These are phyloP conservation scores for Phaeosphaeria sp. DNA, from an alignment of 2,329 filamentous ascomycete species.

Conservation along the genomic window DNA sequence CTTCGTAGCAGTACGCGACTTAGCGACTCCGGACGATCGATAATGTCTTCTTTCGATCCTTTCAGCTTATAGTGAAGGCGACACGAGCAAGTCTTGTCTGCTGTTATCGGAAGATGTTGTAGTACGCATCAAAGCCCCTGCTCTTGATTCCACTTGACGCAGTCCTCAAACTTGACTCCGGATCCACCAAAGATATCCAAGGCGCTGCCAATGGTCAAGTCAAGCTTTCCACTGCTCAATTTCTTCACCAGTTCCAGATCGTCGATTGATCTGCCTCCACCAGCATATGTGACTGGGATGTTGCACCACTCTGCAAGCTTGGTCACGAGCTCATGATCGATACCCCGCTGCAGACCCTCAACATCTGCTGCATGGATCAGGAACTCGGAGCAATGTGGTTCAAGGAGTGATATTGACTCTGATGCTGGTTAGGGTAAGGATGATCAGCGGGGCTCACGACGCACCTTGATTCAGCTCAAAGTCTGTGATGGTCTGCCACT, in stretches of 20 bases:
- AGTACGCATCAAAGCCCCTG: constrained; percentile 17
- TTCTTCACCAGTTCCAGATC: constrained; percentile 83
- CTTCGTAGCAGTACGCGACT: no score
- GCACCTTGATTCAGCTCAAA: constrained; percentile 90
- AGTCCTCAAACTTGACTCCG: constrained; percentile 87
- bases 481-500: constrained; percentile 97
- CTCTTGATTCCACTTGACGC: constrained; percentile 79
- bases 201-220: constrained; percentile 95
- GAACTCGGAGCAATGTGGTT: constrained; percentile 95
- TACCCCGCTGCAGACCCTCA: constrained; percentile 88
- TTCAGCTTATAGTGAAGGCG: no score
- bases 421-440: background rate
- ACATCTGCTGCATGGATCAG: constrained; percentile 97
- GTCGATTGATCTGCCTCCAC: constrained; percentile 81
- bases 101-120: no score
- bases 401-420: constrained; percentile 82
- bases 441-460: constrained; percentile 9
- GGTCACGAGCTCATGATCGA: constrained; percentile 83
- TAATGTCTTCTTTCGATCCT: no score
- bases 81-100: no score
- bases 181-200: constrained; percentile 93
- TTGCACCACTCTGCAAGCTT: constrained; percentile 83
- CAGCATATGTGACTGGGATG: constrained; percentile 95
- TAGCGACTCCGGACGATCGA: no score
- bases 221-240: constrained; percentile 81